Conservation (phyloP, 2,329 filamentous ascomycete genomes). For the Juglanconis sp. region DNA sequence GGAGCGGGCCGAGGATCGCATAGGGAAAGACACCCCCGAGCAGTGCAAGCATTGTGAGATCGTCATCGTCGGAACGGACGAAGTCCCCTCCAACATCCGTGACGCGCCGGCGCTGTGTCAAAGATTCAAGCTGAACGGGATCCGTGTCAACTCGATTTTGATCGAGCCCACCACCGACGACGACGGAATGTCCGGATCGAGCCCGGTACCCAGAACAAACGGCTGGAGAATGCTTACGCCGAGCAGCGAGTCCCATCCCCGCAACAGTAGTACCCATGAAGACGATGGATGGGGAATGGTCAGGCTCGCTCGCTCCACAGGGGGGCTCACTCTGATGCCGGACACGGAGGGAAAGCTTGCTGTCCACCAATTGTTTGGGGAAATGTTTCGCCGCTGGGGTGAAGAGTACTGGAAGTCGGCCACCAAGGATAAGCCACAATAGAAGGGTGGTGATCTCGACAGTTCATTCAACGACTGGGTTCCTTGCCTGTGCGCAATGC, state of each 20-base stretch:
- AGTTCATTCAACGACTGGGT: no score
- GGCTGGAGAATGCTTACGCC: not conserved
- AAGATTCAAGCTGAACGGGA: not conserved
- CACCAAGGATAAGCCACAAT: not conserved
- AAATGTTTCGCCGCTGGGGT: slow-evolving; percentile 14
- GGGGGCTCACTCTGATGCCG: slow-evolving; percentile 8
- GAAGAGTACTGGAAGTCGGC: slow-evolving; percentile 7
- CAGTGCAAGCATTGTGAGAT: slow-evolving; percentile 7
- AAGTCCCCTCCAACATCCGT: slow-evolving; percentile 1
- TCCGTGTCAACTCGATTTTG: slow-evolving; percentile 12
- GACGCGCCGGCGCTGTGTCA: slow-evolving; percentile 6
- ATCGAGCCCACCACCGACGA: not conserved
- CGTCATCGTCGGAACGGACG: slow-evolving; percentile 10
- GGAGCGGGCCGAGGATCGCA: slow-evolving; percentile 8
- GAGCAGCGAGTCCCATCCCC: not conserved
- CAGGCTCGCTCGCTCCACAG: slow-evolving; percentile 10
- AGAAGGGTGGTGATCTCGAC: not conserved
- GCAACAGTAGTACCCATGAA: not conserved
- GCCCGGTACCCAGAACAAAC: not conserved
- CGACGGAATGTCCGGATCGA: not conserved
- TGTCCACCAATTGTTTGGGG: slow-evolving; percentile 9
- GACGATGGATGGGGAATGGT: slow-evolving; percentile 5
- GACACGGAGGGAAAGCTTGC: slow-evolving; percentile 14
- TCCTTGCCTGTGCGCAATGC: no score
- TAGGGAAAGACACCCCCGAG: slow-evolving; percentile 3